Conservation (phyloP, 2,329 filamentous ascomycete genomes). For the Gaeumannomyces tritici region DNA sequence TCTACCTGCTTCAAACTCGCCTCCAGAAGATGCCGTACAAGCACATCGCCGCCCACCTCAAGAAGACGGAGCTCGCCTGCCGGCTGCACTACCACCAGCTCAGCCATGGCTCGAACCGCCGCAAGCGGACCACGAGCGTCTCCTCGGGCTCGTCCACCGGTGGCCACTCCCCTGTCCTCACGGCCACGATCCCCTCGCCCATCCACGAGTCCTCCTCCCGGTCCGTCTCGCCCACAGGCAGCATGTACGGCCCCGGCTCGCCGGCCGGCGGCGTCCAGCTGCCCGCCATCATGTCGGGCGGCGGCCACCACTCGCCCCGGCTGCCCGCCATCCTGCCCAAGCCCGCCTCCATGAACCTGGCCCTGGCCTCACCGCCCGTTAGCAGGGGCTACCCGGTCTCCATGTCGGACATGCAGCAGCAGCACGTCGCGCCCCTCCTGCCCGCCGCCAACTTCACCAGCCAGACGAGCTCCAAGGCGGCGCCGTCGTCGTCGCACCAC, state of each 20-base stretch:
- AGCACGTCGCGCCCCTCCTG: conserved; percentile 35
- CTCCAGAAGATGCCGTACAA: conserved; percentile 88
- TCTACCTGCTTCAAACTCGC: conserved; percentile 74
- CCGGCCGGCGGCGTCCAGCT: conserved; percentile 37
- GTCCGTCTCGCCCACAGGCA: conserved; percentile 37
- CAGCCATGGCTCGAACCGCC: conserved; percentile 71
- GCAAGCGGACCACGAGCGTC: conserved; percentile 64
- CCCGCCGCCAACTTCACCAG: conserved; percentile 28
- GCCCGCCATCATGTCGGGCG: conserved; percentile 37
- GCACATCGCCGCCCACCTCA: conserved; percentile 74
- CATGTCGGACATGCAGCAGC: conserved; percentile 27
- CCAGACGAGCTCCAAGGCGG: conserved; percentile 23
- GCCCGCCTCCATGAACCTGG: conserved; percentile 42
- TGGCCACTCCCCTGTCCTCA: conserved; percentile 39
- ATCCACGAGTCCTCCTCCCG: conserved; percentile 37
- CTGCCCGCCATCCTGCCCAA: conserved; percentile 58
- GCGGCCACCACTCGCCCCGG: conserved; percentile 32
- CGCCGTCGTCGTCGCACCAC: conserved; percentile 12
- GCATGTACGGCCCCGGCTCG: conserved; percentile 33
- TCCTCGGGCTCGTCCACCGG: conserved; percentile 52
- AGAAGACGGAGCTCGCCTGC: conserved; percentile 82
- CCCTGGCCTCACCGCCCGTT: conserved; percentile 18
- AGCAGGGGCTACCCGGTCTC: conserved; percentile 29
- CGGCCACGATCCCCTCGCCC: conserved; percentile 38
- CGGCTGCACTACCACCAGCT: conserved; percentile 82